phyloP scores from a whole-genome alignment of 352 stramenopile genomes.

The Pythium pyrilobum region DNA sequence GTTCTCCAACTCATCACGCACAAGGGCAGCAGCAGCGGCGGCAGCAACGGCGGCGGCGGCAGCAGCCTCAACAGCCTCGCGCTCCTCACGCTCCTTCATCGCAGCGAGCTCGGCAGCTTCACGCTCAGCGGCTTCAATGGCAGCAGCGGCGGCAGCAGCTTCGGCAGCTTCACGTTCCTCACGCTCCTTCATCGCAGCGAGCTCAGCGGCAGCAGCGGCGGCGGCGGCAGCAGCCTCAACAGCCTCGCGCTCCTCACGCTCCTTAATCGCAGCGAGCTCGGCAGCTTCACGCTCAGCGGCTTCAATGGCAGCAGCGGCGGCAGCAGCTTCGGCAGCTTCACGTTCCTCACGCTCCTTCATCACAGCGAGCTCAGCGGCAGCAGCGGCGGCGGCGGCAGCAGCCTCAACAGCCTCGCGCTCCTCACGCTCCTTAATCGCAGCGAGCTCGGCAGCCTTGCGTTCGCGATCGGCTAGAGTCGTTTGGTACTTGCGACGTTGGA shows the following conservation, averaged over 20 bases:
- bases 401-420: background rate
- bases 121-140: conserved; percentile 2
- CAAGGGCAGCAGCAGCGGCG: background rate
- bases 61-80: background rate
- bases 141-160: background rate
- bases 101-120: background rate
- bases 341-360: conserved; percentile 2
- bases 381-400: background rate
- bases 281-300: background rate
- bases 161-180: background rate
- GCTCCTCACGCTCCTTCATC: background rate
- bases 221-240: background rate
- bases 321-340: background rate
- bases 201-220: background rate
- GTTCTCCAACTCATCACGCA: background rate
- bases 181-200: background rate
- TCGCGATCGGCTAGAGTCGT: no score
- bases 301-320: background rate
- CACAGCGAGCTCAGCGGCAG: background rate
- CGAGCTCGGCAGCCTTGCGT: background rate
- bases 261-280: background rate
- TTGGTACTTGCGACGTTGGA: no score
- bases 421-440: no score
- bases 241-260: background rate
- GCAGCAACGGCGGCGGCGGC: background rate